Base-by-base conservation (phyloP, 1,284 basidiomycete genomes). In the Ustilago sp. region DNA sequence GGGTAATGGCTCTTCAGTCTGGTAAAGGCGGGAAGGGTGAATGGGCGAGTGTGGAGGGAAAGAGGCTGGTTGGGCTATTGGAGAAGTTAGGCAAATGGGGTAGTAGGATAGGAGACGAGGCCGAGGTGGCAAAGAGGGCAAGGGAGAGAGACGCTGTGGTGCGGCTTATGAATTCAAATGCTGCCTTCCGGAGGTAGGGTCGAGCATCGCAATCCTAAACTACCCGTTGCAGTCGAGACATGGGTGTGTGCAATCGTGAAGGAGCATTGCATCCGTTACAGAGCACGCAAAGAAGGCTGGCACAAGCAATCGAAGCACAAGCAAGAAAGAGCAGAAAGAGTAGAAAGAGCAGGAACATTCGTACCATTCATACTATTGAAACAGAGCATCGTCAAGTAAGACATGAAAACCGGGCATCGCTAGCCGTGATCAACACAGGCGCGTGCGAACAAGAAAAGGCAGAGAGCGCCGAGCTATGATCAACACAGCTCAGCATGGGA, bases 1-100 rank as follows among this genome's bases (percentile, higher is more conserved):
- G 98, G 82, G 91, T 63, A 31, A 35, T 48, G 34, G 8, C 34
- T 31, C 0, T 67, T 6, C 64, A 73, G 35, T 53, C 34, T 7
- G 70, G 70, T 0, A 73, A 67, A 9, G 58, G 23, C 2, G 63
- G 51, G 0, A 51, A 51, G 12, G 54, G 52, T 36, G 62, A 60
- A 43, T 80, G 59, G 34, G 19, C 39, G 0, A 28, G 15, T 1
- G 61, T 74, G 7, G 61, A 74, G 2, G 66, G 66, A 31, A 60
- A 35, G 13, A 78, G 60, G 31, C 19, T 83, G 38, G 0, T 59
- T 5, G 17, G 4, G 38, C 19, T 81, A 45, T 41, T 83, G 31
- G 80, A 81, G 4, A 73, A 67, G 38, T 41, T 81, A 39, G 39
- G 28, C 15, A 69, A 17, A 28, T 41, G 17, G 4, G 8, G 15